phyloP scores from a whole-genome alignment of 2,329 filamentous ascomycete species.

The Didymosphaeria variabile region DNA sequence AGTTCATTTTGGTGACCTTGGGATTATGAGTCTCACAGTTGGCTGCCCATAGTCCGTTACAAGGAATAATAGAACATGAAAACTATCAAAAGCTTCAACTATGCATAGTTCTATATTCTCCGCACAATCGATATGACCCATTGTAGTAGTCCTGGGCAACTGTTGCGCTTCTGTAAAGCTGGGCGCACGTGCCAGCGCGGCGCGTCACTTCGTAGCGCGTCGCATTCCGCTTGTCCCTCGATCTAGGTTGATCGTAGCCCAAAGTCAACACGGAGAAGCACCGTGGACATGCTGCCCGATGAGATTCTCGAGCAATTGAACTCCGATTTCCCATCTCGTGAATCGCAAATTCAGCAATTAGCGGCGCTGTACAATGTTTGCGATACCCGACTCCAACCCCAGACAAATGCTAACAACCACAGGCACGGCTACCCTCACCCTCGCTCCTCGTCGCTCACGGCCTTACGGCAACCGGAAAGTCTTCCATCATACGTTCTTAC shows the following conservation, averaged over 20 bases:
- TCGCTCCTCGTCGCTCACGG: slow-evolving; percentile 83
- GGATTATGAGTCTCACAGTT: neutral
- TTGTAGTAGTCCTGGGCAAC: neutral
- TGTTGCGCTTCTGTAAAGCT: neutral
- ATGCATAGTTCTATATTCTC: too few species aligned
- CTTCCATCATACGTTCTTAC: slow-evolving; percentile 70
- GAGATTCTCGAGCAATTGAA: slow-evolving; percentile 48
- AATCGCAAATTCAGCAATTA: slow-evolving; percentile 59
- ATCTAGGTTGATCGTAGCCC: neutral
- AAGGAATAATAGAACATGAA: too few species aligned
- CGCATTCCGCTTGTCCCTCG: neutral
- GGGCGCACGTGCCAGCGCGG: slow-evolving; percentile 20
- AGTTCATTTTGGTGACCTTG: neutral
- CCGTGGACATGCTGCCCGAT: slow-evolving; percentile 48
- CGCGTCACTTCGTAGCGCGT: slow-evolving; percentile 18
- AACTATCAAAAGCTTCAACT: too few species aligned
- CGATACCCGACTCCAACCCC: neutral
- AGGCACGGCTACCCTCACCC: slow-evolving; percentile 74
- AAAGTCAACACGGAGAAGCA: neutral
- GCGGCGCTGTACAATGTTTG: slow-evolving; percentile 56
- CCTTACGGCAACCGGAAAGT: slow-evolving; percentile 87
- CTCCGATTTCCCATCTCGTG: slow-evolving; percentile 53
- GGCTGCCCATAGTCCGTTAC: neutral
- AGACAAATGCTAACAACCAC: slow-evolving; percentile 28
- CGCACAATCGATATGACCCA: too few species aligned